phyloP scores from a whole-genome alignment of 1,139 yeast genomes.

The Pichia sp. region DNA sequence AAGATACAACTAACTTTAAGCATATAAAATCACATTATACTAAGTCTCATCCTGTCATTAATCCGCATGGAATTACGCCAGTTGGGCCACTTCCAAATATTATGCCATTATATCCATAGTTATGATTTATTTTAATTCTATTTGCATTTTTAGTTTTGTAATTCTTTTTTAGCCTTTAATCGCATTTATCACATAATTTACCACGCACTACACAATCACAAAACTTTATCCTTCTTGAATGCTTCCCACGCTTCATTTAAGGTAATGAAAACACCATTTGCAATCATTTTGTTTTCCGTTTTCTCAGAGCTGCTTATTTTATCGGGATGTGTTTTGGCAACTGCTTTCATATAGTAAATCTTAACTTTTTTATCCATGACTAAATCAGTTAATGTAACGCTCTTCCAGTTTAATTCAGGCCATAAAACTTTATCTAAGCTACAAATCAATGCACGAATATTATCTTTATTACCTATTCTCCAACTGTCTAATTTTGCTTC shows the following conservation, averaged over 20 bases:
- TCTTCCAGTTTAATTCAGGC: conserved; percentile 57
- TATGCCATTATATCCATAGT: conserved; percentile 31
- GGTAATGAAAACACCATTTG: conserved; percentile 78
- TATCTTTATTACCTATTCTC: conserved; percentile 71
- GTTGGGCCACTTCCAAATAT: conserved; percentile 84
- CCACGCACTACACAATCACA: background rate
- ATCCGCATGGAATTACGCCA: conserved; percentile 81
- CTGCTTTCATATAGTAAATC: conserved; percentile 84
- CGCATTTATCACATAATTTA: background rate
- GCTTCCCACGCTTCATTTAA: conserved; percentile 89
- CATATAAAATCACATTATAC: conserved; percentile 92
- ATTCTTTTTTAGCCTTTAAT: background rate
- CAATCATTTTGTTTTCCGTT: conserved; percentile 72
- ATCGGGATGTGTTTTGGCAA: conserved; percentile 91
- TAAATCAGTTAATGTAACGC: conserved; percentile 62
- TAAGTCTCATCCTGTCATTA: conserved; percentile 68
- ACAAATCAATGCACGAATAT: conserved; percentile 66
- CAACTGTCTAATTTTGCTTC: conserved; percentile 51
- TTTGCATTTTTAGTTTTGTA: background rate
- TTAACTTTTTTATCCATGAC: conserved; percentile 91
- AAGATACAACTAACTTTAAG: conserved; percentile 73
- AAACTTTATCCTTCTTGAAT: conserved; percentile 42
- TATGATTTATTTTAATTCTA: background rate
- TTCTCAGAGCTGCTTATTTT: conserved; percentile 53
- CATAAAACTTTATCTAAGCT: conserved; percentile 60